Conservation (phyloP, 1,284 basidiomycete species). For the Ustilago tritici region DNA sequence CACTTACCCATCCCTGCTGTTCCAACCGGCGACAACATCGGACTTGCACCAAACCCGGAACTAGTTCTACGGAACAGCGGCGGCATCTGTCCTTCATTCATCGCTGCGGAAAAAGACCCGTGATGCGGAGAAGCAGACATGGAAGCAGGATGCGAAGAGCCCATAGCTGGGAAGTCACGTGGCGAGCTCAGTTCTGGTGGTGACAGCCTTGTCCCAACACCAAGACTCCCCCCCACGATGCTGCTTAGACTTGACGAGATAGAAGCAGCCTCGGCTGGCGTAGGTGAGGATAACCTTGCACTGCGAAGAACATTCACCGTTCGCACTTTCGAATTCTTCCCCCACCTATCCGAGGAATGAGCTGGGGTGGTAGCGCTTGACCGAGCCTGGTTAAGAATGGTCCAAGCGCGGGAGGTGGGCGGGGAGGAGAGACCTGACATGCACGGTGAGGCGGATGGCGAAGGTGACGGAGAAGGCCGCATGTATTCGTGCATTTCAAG, state of each 20-base stretch:
- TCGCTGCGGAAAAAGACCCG: neutral
- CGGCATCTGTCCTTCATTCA: neutral
- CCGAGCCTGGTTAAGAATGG: conserved; percentile 57
- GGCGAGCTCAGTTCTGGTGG: conserved; percentile 27
- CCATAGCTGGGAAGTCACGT: conserved; percentile 20
- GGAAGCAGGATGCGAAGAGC: neutral
- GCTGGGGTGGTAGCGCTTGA: conserved; percentile 27
- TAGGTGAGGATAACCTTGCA: conserved; percentile 43
- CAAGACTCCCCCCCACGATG: conserved; percentile 1
- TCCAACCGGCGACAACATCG: neutral
- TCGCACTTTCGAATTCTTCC: conserved; percentile 57
- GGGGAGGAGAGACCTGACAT: conserved; percentile 37
- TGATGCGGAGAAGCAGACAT: conserved; percentile 9
- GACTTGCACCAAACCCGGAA: conserved; percentile 4
- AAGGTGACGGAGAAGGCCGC: conserved; percentile 37
- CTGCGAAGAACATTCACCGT: conserved; percentile 55
- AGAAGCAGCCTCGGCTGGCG: conserved; percentile 24
- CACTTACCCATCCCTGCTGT: conserved; percentile 10
- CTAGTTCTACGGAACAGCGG: conserved; percentile 7
- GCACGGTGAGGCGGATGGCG: conserved; percentile 46
- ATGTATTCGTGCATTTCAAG: conserved; percentile 9
- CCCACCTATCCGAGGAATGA: conserved; percentile 33
- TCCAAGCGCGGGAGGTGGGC: conserved; percentile 57
- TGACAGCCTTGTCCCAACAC: conserved; percentile 2
- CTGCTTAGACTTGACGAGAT: conserved; percentile 21